These are phyloP conservation scores for Physcomitrellopsis africana DNA, from an alignment of 225 moss, liverwort and hornwort genomes.

Conservation along the genomic window DNA sequence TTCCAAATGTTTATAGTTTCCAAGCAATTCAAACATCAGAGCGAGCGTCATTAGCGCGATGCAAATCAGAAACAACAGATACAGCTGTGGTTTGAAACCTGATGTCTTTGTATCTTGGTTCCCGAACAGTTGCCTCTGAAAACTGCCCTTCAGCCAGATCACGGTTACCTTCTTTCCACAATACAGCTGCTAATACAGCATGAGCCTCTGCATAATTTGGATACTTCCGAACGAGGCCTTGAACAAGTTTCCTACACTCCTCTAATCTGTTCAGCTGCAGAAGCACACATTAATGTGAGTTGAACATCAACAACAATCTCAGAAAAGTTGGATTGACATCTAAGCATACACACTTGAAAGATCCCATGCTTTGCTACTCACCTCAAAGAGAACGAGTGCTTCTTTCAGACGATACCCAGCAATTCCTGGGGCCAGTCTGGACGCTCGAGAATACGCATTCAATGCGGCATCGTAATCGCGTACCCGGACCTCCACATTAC, in stretches of 20 bases:
- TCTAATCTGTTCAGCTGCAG: constrained; percentile 64
- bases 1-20: background rate
- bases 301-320: background rate
- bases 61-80: background rate
- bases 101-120: constrained; percentile 75
- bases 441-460: constrained; percentile 82
- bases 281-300: constrained; percentile 9
- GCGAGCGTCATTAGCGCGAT: background rate
- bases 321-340: background rate
- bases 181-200: constrained; percentile 89
- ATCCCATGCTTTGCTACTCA: constrained; percentile 30
- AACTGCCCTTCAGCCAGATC: constrained; percentile 88
- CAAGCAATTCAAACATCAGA: background rate
- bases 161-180: constrained; percentile 84
- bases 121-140: constrained; percentile 71
- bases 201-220: constrained; percentile 89
- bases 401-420: constrained; percentile 94
- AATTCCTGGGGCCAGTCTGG: constrained; percentile 85
- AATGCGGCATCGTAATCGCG: constrained; percentile 74
- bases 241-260: constrained; percentile 79
- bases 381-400: constrained; percentile 89
- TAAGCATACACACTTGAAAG: background rate
- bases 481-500: constrained; percentile 87
- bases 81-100: constrained; percentile 38
- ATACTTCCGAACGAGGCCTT: constrained; percentile 89